These are phyloP conservation scores for Heliosperma pusillum DNA, from an alignment of 148 eudicot genomes.

Conservation along the genomic window DNA sequence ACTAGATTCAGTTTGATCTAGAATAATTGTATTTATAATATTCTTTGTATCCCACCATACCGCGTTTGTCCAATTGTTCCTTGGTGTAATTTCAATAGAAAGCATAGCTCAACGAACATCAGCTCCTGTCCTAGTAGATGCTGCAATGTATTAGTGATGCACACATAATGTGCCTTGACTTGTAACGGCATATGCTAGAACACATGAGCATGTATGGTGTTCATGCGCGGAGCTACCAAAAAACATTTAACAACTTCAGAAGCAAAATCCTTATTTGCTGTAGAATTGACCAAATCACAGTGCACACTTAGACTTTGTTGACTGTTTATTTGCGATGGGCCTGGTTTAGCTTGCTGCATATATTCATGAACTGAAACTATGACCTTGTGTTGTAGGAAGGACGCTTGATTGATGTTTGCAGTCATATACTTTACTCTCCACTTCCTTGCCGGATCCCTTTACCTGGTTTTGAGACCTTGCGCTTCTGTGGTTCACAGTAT, in stretches of 20 bases:
- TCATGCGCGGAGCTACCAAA: neutral
- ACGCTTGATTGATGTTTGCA: conserved; percentile 62
- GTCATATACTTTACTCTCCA: conserved; percentile 92
- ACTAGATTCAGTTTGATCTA: neutral
- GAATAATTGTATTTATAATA: neutral
- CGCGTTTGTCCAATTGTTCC: neutral
- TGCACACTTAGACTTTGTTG: neutral
- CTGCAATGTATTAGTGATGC: neutral
- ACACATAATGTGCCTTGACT: neutral
- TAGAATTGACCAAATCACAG: neutral
- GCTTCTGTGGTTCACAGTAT: conserved; percentile 83
- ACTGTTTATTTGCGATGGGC: neutral
- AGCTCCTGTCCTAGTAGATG: neutral
- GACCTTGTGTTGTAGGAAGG: conserved; percentile 49
- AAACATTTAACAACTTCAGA: neutral
- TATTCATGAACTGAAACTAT: conserved; percentile 28
- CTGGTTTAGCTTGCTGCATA: conserved; percentile 3
- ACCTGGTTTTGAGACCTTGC: conserved; percentile 57
- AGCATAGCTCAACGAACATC: neutral
- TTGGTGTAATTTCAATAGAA: neutral
- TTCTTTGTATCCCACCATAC: neutral
- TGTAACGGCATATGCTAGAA: neutral
- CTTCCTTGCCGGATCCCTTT: conserved; percentile 87
- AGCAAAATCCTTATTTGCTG: neutral
- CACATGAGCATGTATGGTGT: neutral